Conservation (phyloP, 192 early-diverging fungal genomes). For the Chytriomyces sp. region DNA sequence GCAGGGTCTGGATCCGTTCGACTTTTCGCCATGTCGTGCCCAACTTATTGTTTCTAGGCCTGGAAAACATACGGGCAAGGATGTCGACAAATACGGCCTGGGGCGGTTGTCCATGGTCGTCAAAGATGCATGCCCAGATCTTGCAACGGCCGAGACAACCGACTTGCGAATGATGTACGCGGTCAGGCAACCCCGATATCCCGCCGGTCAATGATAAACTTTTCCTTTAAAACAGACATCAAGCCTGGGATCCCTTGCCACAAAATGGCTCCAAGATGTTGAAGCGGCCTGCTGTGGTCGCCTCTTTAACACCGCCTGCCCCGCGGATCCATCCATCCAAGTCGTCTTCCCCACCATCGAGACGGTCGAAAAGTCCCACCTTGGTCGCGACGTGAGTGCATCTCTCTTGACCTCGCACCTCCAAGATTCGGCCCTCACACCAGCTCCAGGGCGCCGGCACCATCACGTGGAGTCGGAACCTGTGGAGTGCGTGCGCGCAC, state of each 20-base stretch:
- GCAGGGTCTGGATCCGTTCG: background rate
- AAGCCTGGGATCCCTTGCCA: slow-evolving; percentile 6
- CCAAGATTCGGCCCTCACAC: background rate
- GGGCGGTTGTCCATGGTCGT: slow-evolving; percentile 18
- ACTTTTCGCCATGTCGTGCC: slow-evolving; percentile 4
- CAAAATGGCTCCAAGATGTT: background rate
- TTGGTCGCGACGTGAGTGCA: slow-evolving; percentile 21
- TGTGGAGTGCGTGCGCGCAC: slow-evolving; percentile 4
- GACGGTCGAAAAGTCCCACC: slow-evolving; percentile 22
- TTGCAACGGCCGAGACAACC: background rate
- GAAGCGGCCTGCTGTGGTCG: slow-evolving; percentile 7
- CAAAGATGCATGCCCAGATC: background rate
- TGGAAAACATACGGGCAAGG: slow-evolving; percentile 3
- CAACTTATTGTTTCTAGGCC: slow-evolving; percentile 32
- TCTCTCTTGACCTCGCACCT: background rate
- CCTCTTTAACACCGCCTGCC: background rate
- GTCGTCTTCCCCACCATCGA: slow-evolving; percentile 32
- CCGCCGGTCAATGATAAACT: background rate
- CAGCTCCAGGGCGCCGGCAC: slow-evolving; percentile 33
- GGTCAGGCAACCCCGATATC: background rate
- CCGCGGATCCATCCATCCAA: slow-evolving; percentile 5
- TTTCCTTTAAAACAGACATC: slow-evolving; percentile 9
- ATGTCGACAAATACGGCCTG: background rate
- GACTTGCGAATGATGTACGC: background rate
- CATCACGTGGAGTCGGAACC: slow-evolving; percentile 20